A percentile compares a stretch with the other conserved stretches of the same genome.
These are phyloP conservation scores for Blastobotrys illinoisensis DNA, from an alignment of 1,139 yeast genomes.

Conservation along the genomic window DNA sequence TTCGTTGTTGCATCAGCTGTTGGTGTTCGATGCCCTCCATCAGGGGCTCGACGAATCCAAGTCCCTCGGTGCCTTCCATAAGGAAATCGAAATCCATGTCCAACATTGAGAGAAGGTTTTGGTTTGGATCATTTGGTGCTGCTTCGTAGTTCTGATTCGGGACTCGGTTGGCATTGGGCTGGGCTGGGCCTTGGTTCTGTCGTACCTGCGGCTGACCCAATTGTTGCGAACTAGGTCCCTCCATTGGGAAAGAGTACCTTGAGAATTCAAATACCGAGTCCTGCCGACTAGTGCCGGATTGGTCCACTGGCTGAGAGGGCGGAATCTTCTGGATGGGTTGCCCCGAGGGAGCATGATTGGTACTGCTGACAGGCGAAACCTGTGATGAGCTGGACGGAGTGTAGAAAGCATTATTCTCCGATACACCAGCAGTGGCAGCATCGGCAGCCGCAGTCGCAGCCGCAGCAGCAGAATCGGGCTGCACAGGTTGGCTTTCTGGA, in stretches of 20 bases:
- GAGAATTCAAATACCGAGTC: conserved; percentile 9
- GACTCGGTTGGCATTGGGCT: not conserved
- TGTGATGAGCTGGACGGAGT: not conserved
- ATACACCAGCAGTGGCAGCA: too few relatives aligned
- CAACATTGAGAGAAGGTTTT: conserved; percentile 20
- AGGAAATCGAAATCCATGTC: conserved; percentile 42
- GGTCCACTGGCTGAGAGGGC: not conserved
- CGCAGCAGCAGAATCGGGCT: not conserved
- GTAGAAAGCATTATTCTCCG: not conserved
- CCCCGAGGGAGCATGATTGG: not conserved
- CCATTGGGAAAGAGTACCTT: conserved; percentile 7
- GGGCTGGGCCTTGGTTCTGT: conserved; percentile 7
- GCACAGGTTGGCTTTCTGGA: not conserved
- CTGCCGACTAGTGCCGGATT: not conserved
- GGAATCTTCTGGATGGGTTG: not conserved
- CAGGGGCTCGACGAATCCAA: conserved; percentile 86
- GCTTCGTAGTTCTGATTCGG: not conserved
- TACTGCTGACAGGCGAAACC: not conserved
- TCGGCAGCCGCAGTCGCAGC: too few relatives aligned
- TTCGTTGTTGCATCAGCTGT: conserved; percentile 12
- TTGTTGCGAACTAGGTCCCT: not conserved
- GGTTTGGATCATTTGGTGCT: conserved; percentile 7
- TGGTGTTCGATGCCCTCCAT: conserved; percentile 68
- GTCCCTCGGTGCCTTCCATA: conserved; percentile 60
- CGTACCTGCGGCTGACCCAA: conserved; percentile 2